Evolutionary conservation across 306 rosid species (phyloP).

Genomic region (Castanospermum australe): DNA sequence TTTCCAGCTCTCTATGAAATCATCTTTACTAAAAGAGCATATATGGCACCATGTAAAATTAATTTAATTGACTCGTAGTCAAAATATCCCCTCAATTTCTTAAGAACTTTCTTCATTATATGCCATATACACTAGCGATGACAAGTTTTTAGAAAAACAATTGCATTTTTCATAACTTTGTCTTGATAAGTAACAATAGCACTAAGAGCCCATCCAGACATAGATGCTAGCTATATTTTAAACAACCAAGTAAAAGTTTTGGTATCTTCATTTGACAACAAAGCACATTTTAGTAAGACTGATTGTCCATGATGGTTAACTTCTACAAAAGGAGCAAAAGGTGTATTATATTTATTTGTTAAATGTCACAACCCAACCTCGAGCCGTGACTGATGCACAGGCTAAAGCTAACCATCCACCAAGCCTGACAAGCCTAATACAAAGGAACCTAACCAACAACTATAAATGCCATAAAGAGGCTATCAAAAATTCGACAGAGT

Average conservation of each 20-base stretch:
- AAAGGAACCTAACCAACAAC: no score
- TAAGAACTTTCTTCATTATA: constrained; percentile 13
- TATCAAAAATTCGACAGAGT: no score
- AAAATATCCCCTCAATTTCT: neutral
- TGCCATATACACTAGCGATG: constrained; percentile 21
- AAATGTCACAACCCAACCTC: no score
- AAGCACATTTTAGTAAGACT: neutral
- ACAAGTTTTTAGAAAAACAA: neutral
- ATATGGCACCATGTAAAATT: neutral
- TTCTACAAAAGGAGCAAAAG: neutral
- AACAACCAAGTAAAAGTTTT: constrained; percentile 15
- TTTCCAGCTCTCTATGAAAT: neutral
- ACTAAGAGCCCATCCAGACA: neutral
- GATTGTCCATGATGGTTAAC: constrained; percentile 7
- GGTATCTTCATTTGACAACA: neutral
- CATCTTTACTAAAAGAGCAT: neutral
- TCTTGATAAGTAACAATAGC: constrained; percentile 26
- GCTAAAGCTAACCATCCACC: no score
- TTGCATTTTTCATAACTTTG: constrained; percentile 9
- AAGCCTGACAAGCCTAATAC: no score
- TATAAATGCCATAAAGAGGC: no score
- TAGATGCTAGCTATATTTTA: neutral
- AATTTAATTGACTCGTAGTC: neutral
- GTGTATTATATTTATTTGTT: neutral
- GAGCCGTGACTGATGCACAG: no score